phyloP scores from a whole-genome alignment of 257 asterid species.

The Voacanga thouarsii region DNA sequence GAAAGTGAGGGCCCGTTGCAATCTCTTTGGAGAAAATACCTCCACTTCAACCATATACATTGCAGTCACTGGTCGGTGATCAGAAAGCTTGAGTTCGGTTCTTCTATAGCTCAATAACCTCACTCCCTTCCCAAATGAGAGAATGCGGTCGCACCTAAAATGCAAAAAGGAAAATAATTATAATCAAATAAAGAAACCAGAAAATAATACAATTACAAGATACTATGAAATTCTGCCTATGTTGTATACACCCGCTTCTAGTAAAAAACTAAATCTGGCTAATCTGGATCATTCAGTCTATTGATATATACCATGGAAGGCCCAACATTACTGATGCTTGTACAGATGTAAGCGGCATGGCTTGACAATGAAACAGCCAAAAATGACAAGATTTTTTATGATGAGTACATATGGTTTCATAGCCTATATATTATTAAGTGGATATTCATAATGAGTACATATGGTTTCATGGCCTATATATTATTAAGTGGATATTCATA shows the following conservation, averaged over 20 bases:
- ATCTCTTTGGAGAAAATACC: slow-evolving; percentile 72
- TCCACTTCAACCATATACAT: slow-evolving; percentile 75
- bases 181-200: background rate
- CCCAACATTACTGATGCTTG: background rate
- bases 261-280: background rate
- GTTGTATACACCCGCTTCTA: background rate
- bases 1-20: slow-evolving; percentile 86
- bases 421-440: background rate
- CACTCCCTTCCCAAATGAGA: slow-evolving; percentile 80
- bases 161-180: background rate
- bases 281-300: background rate
- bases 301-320: background rate
- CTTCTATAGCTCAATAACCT: slow-evolving; percentile 63
- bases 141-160: slow-evolving; percentile 88
- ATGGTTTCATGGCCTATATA: background rate
- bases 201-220: background rate
- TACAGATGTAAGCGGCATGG: background rate
- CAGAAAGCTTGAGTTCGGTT: slow-evolving; percentile 70
- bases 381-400: background rate
- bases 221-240: background rate
- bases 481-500: background rate
- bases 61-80: slow-evolving; percentile 93
- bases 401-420: background rate
- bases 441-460: background rate
- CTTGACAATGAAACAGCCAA: background rate